Evolutionary conservation across 1,284 basidiomycete genomes (phyloP).

Genomic region (Xanthoconium separans): DNA sequence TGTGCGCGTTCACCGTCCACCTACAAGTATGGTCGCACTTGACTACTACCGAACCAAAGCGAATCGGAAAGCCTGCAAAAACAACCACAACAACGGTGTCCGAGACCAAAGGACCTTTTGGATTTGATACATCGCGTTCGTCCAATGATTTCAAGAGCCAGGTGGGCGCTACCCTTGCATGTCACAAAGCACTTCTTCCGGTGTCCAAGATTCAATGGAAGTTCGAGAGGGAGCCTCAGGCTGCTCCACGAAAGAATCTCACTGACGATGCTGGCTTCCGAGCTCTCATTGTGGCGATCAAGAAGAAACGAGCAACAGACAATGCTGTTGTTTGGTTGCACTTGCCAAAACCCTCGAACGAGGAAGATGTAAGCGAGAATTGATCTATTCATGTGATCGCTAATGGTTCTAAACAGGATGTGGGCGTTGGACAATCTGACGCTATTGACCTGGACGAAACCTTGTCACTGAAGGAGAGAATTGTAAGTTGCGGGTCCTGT

Average conservation of each 20-base stretch:
- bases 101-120: background rate
- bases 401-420: too few relatives aligned
- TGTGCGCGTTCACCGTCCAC: background rate
- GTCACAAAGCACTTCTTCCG: background rate
- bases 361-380: too few relatives aligned
- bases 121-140: background rate
- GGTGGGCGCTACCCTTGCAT: background rate
- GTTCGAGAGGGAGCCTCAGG: background rate
- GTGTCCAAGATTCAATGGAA: background rate
- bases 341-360: too few relatives aligned
- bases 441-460: too few relatives aligned
- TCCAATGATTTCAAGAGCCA: background rate
- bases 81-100: background rate
- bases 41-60: background rate
- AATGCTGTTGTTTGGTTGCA: too few relatives aligned
- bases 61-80: background rate
- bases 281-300: background rate
- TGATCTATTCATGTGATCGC: too few relatives aligned
- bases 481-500: background rate
- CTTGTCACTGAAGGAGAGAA: too few relatives aligned
- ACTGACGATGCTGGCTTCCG: background rate
- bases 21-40: background rate
- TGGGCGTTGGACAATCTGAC: too few relatives aligned
- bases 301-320: background rate
- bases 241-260: background rate